A percentile compares a stretch with the other conserved stretches of the same genome.
These are phyloP conservation scores for Globisporangium irregulare DNA, from an alignment of 352 stramenopile species.

Conservation along the genomic window DNA sequence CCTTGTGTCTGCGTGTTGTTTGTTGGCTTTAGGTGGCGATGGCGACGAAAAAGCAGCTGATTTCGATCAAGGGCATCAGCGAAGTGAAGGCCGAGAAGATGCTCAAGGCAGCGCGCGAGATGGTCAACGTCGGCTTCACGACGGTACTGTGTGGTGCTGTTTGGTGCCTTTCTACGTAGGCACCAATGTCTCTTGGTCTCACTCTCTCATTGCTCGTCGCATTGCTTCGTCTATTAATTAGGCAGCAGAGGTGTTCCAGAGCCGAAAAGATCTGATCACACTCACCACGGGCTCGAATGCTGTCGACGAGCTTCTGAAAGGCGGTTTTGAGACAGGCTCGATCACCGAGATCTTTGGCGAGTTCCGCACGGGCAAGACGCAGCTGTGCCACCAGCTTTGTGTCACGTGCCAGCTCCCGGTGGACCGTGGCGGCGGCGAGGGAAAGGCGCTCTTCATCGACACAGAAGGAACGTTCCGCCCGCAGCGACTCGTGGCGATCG, in stretches of 20 bases:
- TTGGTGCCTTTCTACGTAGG: not conserved
- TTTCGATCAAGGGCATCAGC: constrained; percentile 98
- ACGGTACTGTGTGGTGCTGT: constrained; percentile 69
- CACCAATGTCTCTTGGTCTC: not conserved
- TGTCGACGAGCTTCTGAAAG: constrained; percentile 88
- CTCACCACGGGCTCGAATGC: constrained; percentile 92
- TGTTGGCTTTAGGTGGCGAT: constrained; percentile 82
- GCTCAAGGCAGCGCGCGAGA: constrained; percentile 95
- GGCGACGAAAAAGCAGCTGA: constrained; percentile 96
- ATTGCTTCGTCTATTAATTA: constrained; percentile 32
- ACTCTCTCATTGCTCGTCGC: not conserved
- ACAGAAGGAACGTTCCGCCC: constrained; percentile 99
- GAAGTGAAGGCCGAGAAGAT: constrained; percentile 99
- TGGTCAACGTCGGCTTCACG: constrained; percentile 99
- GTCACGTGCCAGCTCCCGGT: constrained; percentile 98
- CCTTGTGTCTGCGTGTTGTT: not conserved
- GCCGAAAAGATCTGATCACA: constrained; percentile 91
- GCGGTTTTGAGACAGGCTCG: constrained; percentile 97
- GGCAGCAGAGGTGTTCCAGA: constrained; percentile 87
- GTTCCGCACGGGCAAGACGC: constrained; percentile 99
- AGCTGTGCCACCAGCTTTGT: constrained; percentile 99
- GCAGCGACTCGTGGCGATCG: constrained; percentile 95
- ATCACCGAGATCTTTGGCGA: constrained; percentile 99
- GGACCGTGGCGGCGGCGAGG: constrained; percentile 96
- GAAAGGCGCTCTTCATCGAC: constrained; percentile 98